phyloP scores from a whole-genome alignment of 2,329 filamentous ascomycete species.

The Apiospora koreana region DNA sequence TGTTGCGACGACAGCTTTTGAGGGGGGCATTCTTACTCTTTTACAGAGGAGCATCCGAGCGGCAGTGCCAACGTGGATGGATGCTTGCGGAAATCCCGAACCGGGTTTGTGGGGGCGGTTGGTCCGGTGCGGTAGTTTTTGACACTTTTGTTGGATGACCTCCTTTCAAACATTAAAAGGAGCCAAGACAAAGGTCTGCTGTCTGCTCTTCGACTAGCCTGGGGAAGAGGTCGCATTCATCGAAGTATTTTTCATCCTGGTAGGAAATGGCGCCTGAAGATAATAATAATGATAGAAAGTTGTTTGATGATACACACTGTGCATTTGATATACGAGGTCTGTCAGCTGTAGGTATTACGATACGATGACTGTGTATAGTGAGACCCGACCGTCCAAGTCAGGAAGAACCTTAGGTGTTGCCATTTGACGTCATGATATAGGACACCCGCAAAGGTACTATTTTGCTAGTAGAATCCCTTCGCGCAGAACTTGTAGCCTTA shows the following conservation, averaged over 20 bases:
- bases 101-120: background rate
- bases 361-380: background rate
- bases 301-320: background rate
- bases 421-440: background rate
- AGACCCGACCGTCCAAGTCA: background rate
- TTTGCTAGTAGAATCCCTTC: background rate
- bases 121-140: background rate
- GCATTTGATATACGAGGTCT: background rate
- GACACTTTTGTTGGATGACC: background rate
- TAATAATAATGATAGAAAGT: background rate
- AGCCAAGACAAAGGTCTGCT: background rate
- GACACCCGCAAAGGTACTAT: background rate
- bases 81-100: slow-evolving; percentile 6
- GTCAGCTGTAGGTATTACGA: background rate
- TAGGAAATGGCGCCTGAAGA: background rate
- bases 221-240: background rate
- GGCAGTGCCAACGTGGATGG: background rate
- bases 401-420: background rate
- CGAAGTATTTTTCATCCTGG: background rate
- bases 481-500: background rate
- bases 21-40: background rate
- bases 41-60: background rate
- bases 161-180: background rate
- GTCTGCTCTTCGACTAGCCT: background rate
- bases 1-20: background rate